Evolutionary conservation across 805 yeast species (phyloP).

Genomic region (Dipodascus albidus): DNA sequence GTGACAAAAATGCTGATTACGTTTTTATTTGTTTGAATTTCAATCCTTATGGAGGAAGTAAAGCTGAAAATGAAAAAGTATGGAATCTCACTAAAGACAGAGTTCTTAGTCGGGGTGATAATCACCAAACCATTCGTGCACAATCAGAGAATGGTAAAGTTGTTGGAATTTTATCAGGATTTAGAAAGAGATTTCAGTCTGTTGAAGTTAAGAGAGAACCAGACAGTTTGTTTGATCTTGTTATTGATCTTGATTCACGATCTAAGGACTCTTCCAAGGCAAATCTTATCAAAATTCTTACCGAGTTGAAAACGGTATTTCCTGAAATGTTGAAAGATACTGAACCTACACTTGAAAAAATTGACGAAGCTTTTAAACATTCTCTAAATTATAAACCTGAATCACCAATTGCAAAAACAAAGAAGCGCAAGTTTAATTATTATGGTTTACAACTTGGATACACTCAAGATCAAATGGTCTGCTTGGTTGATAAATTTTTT

Average conservation of each 20-base stretch:
- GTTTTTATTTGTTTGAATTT: constrained; percentile 63
- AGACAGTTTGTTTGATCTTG: constrained; percentile 53
- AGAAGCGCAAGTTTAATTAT: constrained; percentile 34
- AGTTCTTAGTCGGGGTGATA: constrained; percentile 64
- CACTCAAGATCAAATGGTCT: constrained; percentile 3
- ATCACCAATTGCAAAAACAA: constrained; percentile 19
- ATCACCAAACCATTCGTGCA: constrained; percentile 72
- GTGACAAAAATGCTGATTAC: constrained; percentile 35
- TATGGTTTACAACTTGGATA: constrained; percentile 19
- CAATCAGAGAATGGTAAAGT: constrained; percentile 34
- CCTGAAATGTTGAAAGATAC: constrained; percentile 24
- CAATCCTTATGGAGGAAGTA: constrained; percentile 27
- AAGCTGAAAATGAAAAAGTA: constrained; percentile 23
- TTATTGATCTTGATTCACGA: constrained; percentile 46
- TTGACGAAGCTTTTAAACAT: constrained; percentile 35
- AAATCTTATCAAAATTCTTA: constrained; percentile 30
- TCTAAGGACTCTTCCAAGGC: constrained; percentile 38
- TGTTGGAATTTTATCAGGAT: constrained; percentile 64
- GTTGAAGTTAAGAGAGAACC: constrained; percentile 39
- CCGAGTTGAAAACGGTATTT: constrained; percentile 35
- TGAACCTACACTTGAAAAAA: constrained; percentile 24
- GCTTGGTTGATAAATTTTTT: constrained; percentile 16
- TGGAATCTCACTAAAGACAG: constrained; percentile 47
- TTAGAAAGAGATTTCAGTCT: constrained; percentile 57
- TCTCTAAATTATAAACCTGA: constrained; percentile 49